Evolutionary conservation across 2,329 filamentous ascomycete species (phyloP).

Genomic region (Sclerotinia trifoliorum): DNA sequence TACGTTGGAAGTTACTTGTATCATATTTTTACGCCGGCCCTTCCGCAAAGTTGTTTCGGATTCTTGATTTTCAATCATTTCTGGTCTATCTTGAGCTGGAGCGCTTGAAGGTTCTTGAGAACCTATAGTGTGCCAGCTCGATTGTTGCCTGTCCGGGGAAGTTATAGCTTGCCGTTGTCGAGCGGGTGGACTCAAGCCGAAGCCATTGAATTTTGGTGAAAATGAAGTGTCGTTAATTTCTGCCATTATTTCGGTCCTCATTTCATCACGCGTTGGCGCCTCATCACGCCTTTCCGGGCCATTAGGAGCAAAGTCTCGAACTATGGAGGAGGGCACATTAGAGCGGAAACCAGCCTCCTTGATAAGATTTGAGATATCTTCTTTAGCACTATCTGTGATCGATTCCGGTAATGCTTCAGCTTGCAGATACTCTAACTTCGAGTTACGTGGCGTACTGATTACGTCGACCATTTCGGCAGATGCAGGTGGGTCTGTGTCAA

Average conservation of each 20-base stretch:
- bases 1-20: neutral
- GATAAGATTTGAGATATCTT: conserved; percentile 48
- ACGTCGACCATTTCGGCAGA: conserved; percentile 3
- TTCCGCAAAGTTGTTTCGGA: neutral
- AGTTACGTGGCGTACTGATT: neutral
- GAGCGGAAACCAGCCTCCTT: conserved; percentile 50
- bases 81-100: neutral
- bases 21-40: neutral
- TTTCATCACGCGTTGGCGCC: conserved; percentile 29
- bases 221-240: conserved; percentile 27
- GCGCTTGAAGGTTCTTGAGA: conserved; percentile 19
- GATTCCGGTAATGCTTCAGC: conserved; percentile 35
- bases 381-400: conserved; percentile 34
- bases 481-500: conserved; percentile 21
- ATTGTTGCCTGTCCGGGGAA: conserved; percentile 26
- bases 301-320: conserved; percentile 34
- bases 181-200: conserved; percentile 34
- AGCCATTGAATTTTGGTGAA: conserved; percentile 39
- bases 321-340: conserved; percentile 44
- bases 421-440: conserved; percentile 9
- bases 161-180: conserved; percentile 7
- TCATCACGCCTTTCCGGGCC: conserved; percentile 33
- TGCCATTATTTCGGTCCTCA: conserved; percentile 32
- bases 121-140: conserved; percentile 33
- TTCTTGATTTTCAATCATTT: neutral